Percentiles rank a stretch among this genome's conserved stretches.
Conservation (phyloP, 129 eudicot genomes). For the Scalesia atractyloides region DNA sequence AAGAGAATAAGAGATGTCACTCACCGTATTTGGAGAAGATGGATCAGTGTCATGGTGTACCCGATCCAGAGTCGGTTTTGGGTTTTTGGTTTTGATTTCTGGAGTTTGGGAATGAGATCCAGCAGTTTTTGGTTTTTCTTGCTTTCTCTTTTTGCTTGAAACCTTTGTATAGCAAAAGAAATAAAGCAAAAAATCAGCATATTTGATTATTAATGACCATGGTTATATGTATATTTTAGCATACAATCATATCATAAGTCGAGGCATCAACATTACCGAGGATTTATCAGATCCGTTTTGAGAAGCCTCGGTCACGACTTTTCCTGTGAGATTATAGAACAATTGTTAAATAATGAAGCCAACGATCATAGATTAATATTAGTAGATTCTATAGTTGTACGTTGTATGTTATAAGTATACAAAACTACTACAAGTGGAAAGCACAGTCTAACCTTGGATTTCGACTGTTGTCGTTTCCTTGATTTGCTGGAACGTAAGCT, state of each 20-base stretch:
- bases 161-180: constrained; percentile 11
- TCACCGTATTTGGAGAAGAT: constrained; percentile 32
- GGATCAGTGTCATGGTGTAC: constrained; percentile 25
- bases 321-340: constrained; percentile 2
- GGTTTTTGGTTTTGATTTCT: constrained; percentile 1
- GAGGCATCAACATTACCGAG: constrained; percentile 25
- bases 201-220: neutral
- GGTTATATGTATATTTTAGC: neutral
- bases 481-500: constrained; percentile 39
- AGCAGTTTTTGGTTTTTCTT: constrained; percentile 25
- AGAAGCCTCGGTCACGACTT: constrained; percentile 7
- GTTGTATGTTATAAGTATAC: neutral
- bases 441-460: constrained; percentile 46
- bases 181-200: neutral
- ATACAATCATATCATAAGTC: constrained; percentile 1
- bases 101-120: constrained; percentile 22
- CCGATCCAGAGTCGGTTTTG: neutral
- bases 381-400: neutral
- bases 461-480: constrained; percentile 41
- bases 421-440: constrained; percentile 11
- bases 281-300: constrained; percentile 21
- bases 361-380: neutral
- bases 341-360: neutral
- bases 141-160: constrained; percentile 35
- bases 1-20: constrained; percentile 3